Conservation (phyloP, 1,284 basidiomycete species). For the Austroboletus rostrupii region DNA sequence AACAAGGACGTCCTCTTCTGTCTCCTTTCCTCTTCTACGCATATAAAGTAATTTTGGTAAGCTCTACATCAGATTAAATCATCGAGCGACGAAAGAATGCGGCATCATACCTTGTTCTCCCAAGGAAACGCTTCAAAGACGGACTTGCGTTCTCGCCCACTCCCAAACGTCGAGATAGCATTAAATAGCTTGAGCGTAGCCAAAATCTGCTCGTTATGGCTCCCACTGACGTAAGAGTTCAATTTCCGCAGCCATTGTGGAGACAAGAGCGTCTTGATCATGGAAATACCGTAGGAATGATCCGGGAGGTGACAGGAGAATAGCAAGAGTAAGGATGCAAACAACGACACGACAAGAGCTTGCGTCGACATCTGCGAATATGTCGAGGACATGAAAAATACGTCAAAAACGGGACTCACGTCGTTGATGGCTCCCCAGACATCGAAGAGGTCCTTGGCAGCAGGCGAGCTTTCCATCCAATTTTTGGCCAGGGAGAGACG, state of each 20-base stretch:
- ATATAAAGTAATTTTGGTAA: constrained; percentile 65
- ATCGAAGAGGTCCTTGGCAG: constrained; percentile 57
- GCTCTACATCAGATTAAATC: constrained; percentile 38
- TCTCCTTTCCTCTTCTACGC: constrained; percentile 54
- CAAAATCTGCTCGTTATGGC: constrained; percentile 60
- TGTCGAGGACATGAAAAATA: constrained; percentile 8
- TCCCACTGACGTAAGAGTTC: constrained; percentile 55
- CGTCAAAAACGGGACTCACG: constrained; percentile 34
- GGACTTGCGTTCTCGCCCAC: constrained; percentile 57
- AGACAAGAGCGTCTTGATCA: constrained; percentile 56
- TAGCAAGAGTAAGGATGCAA: constrained; percentile 55
- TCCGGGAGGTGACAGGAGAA: constrained; percentile 63
- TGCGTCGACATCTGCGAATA: constrained; percentile 36
- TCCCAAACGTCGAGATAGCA: constrained; percentile 56
- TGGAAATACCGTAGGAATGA: constrained; percentile 55
- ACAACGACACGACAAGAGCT: constrained; percentile 45
- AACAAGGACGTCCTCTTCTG: constrained; percentile 39
- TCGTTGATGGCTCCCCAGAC: constrained; percentile 53
- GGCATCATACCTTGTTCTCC: constrained; percentile 60
- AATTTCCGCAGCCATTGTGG: constrained; percentile 51
- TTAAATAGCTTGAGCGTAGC: constrained; percentile 62
- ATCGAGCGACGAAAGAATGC: neutral
- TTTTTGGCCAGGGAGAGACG: constrained; percentile 53
- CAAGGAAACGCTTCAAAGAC: constrained; percentile 67
- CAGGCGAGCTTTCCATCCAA: constrained; percentile 57